phyloP scores from a whole-genome alignment of 164 flowering plant species.

The Sedum album region DNA sequence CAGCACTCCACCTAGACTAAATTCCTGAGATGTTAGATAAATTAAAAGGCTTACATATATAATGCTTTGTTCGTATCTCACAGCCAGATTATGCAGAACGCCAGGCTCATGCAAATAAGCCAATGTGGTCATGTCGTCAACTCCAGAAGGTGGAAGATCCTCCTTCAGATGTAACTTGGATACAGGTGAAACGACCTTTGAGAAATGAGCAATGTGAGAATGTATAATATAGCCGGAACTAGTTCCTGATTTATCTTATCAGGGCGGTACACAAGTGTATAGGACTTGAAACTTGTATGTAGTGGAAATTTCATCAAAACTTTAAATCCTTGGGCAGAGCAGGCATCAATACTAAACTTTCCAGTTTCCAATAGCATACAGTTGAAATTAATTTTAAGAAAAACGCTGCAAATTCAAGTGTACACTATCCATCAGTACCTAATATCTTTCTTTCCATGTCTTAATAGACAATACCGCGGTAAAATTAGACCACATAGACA shows the following conservation, averaged over 20 bases:
- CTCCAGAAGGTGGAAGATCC: conserved; percentile 69
- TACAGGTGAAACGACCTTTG: conserved; percentile 42
- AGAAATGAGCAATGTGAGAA: conserved; percentile 4
- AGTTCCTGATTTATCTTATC: background rate
- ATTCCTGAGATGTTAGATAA: conserved; percentile 5
- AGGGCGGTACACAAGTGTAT: background rate
- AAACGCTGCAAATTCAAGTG: too few species aligned
- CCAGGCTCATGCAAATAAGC: conserved; percentile 87
- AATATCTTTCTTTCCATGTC: too few species aligned
- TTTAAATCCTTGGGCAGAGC: too few species aligned
- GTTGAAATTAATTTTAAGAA: too few species aligned
- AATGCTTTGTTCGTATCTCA: conserved; percentile 63
- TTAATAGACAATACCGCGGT: too few species aligned
- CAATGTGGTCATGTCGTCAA: conserved; percentile 86
- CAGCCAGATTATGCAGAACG: conserved; percentile 65
- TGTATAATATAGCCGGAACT: background rate
- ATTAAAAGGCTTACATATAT: conserved; percentile 49
- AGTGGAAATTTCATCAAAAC: too few species aligned
- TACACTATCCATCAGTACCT: too few species aligned
- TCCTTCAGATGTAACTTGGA: conserved; percentile 65
- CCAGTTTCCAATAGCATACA: too few species aligned
- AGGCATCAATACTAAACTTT: too few species aligned
- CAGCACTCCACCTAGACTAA: background rate
- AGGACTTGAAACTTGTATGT: background rate
- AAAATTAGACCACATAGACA: background rate